Conservation (phyloP, 2,329 filamentous ascomycete species). For the Trichoderma guizhouense region DNA sequence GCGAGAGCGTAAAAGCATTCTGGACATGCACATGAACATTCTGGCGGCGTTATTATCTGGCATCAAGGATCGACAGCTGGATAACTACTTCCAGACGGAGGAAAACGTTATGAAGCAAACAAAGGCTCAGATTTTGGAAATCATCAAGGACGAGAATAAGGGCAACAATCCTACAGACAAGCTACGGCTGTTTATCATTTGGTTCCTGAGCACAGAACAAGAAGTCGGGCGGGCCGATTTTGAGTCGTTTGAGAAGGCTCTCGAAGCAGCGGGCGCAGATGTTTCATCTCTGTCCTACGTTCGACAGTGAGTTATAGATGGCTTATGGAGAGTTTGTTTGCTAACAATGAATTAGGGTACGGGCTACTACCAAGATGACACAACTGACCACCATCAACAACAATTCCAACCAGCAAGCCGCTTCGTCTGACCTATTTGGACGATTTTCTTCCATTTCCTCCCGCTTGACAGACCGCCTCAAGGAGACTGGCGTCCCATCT, state of each 20-base stretch:
- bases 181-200: constrained; percentile 91
- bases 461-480: constrained; percentile 88
- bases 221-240: constrained; percentile 81
- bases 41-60: constrained; percentile 71
- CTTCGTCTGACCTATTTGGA: constrained; percentile 77
- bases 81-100: constrained; percentile 94
- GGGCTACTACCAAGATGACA: constrained; percentile 94
- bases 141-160: constrained; percentile 77
- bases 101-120: constrained; percentile 89
- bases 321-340: neutral
- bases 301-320: constrained; percentile 59
- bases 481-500: constrained; percentile 77
- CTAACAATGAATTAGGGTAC: constrained; percentile 56
- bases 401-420: constrained; percentile 59
- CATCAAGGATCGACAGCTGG: constrained; percentile 91
- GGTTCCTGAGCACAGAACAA: constrained; percentile 91
- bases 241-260: constrained; percentile 78
- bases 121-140: constrained; percentile 81
- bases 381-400: constrained; percentile 91
- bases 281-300: constrained; percentile 79
- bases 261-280: constrained; percentile 72
- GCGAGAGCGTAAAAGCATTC: constrained; percentile 82
- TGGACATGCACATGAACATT: constrained; percentile 99
- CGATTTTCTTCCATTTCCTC: constrained; percentile 91
- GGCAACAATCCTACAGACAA: constrained; percentile 85